Evolutionary conservation across 148 eudicot genomes (phyloP), one percentile per base, ranked within the genome.

Genomic region (Rhododendron simsii): DNA sequence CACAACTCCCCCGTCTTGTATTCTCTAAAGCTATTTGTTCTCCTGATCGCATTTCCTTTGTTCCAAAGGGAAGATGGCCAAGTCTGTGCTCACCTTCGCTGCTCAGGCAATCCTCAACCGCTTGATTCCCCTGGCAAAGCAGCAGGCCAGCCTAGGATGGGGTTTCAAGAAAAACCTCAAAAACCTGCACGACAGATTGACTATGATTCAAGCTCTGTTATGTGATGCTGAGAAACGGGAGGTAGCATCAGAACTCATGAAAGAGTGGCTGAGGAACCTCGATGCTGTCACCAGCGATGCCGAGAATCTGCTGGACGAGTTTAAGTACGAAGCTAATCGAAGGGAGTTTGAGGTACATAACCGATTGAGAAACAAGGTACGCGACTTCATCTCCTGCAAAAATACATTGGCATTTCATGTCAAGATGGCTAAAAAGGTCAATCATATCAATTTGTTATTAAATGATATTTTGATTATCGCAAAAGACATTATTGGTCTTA

Each of bases 291-390:
- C 5, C 10, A 21, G 30, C 33, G 30, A 65, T 65, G 81, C 69
- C 9, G 86, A 75, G 30, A 45, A 84, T 76, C 71, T 76, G 44
- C 37, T 76, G 48, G 86, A 84, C 23, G 86, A 75, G 47, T 3
- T 84, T 37, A 53, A 35, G 51, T 84, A 84, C 16, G 39, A 76
- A 51, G 30, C 20, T 1, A 47, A 75, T 1, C 21, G 71, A 8
- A 59, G 84, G 8, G 7, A 55, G 44, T 14, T 1, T 26, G 76
- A 71, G 50, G 50, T 47, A 53, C 59, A 15, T 3, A 53, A 53
- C 59, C 18, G 20, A 53, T 3, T 10, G 59, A 35, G 37, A 1
- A 30, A 35, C 37, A 35, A 35, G 37, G 65, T 73, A 57, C 12
- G 84, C 23, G 16, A 26, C 1, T 81, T 28, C 65, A 12, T 53